These are phyloP conservation scores for Cutaneotrichosporon sp. DNA, from an alignment of 1,284 basidiomycete genomes.

Conservation along the genomic window DNA sequence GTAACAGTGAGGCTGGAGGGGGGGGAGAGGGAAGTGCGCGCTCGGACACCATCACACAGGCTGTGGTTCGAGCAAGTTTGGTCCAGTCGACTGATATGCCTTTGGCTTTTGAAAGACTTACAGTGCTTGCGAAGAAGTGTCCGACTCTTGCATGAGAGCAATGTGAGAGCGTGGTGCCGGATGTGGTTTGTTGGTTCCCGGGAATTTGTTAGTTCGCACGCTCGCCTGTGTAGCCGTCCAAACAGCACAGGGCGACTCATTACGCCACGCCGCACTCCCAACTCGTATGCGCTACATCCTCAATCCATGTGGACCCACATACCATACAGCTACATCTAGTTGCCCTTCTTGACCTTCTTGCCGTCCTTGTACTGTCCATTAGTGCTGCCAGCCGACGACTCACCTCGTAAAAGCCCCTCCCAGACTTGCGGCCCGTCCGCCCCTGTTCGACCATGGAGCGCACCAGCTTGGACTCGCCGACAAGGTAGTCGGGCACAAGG, in stretches of 20 bases:
- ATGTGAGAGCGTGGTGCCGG: neutral
- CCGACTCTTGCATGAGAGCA: neutral
- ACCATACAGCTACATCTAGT: neutral
- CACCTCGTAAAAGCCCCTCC: slow-evolving; percentile 52
- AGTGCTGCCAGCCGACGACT: neutral
- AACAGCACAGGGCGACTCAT: neutral
- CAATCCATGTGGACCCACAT: neutral
- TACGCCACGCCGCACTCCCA: neutral
- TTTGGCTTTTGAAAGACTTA: neutral
- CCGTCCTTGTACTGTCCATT: slow-evolving; percentile 10
- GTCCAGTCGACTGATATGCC: neutral
- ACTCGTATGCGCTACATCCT: neutral
- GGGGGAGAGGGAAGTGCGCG: neutral
- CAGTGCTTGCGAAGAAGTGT: neutral
- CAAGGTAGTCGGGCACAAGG: slow-evolving; percentile 54
- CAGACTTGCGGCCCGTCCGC: slow-evolving; percentile 59
- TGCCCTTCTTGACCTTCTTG: slow-evolving; percentile 10
- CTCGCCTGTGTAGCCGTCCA: no score
- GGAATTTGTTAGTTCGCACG: neutral
- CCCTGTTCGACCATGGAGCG: slow-evolving; percentile 58
- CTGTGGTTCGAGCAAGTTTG: neutral
- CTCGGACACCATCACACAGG: neutral
- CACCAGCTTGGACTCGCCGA: slow-evolving; percentile 54
- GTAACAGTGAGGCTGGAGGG: neutral
- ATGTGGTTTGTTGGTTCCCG: neutral